Percentiles rank a stretch among this genome's conserved stretches.
Evolutionary conservation across 208 protist genomes (phyloP).

Genomic region (Leishmania tarentolae): DNA sequence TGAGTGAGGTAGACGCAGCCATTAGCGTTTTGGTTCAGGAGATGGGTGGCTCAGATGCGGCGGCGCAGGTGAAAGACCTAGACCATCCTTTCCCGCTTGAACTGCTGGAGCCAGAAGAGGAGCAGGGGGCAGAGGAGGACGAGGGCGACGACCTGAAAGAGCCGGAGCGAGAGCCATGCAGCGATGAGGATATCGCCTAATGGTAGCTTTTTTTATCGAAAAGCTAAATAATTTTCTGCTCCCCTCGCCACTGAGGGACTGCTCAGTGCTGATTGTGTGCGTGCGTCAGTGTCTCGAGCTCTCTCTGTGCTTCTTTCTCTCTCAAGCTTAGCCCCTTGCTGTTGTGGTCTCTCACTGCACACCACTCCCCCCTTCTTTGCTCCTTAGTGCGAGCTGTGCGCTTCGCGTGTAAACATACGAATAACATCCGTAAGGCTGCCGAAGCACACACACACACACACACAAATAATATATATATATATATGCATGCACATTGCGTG

Average conservation of each 20-base stretch:
- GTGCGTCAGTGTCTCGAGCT: neutral
- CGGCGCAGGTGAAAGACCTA: conserved; percentile 67
- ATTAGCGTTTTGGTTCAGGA: conserved; percentile 81
- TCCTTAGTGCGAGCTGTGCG: neutral
- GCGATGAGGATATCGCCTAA: conserved; percentile 60
- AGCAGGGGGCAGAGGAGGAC: conserved; percentile 33
- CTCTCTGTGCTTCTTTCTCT: neutral
- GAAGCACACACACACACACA: neutral
- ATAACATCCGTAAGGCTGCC: neutral
- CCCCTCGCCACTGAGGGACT: neutral
- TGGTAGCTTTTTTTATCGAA: neutral
- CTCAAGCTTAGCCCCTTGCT: neutral
- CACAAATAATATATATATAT: neutral
- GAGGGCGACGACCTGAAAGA: conserved; percentile 61
- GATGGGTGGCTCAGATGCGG: conserved; percentile 85
- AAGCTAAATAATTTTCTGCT: neutral
- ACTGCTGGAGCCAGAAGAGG: conserved; percentile 73
- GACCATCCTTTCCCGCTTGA: conserved; percentile 87
- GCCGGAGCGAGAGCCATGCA: conserved; percentile 72
- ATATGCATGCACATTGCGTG: neutral
- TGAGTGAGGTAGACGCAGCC: conserved; percentile 79
- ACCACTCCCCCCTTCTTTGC: neutral
- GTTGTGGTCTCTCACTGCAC: neutral
- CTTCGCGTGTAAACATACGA: conserved; percentile 9
- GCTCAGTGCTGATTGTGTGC: neutral